These are phyloP conservation scores for Leccinum angustisporum DNA, from an alignment of 1,284 basidiomycete genomes.

Conservation along the genomic window DNA sequence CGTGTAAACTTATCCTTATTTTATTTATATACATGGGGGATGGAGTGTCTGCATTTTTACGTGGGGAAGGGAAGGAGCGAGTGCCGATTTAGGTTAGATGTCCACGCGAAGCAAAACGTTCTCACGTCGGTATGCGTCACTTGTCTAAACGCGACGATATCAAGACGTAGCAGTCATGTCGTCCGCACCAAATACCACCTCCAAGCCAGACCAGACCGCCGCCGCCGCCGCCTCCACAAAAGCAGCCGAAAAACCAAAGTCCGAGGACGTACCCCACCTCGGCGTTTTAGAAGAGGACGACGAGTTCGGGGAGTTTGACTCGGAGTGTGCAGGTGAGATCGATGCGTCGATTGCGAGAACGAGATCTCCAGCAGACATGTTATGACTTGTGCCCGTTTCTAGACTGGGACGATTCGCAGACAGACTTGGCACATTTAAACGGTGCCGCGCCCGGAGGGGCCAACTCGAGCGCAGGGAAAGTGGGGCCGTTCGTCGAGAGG, in stretches of 20 bases:
- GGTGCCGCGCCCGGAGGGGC: no score
- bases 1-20: no score
- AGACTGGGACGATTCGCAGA: no score
- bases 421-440: no score
- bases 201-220: slow-evolving; percentile 36
- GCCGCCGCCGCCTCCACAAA: slow-evolving; percentile 22
- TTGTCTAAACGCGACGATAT: background rate
- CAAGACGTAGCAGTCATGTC: slow-evolving; percentile 23
- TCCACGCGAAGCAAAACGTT: slow-evolving; percentile 5
- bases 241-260: slow-evolving; percentile 37
- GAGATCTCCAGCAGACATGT: no score
- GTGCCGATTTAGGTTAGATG: background rate
- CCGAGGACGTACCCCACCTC: slow-evolving; percentile 49
- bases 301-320: slow-evolving; percentile 76
- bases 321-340: slow-evolving; percentile 56
- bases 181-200: slow-evolving; percentile 34
- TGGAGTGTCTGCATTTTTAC: no score
- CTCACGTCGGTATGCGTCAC: slow-evolving; percentile 27
- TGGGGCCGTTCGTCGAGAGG: slow-evolving; percentile 44
- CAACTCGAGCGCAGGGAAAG: slow-evolving; percentile 14
- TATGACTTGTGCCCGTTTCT: no score
- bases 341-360: slow-evolving; percentile 22
- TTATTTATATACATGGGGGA: no score
- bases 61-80: no score
- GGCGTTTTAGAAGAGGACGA: slow-evolving; percentile 83